phyloP scores from a whole-genome alignment of 805 yeast genomes.

The Kodamaea restingae region DNA sequence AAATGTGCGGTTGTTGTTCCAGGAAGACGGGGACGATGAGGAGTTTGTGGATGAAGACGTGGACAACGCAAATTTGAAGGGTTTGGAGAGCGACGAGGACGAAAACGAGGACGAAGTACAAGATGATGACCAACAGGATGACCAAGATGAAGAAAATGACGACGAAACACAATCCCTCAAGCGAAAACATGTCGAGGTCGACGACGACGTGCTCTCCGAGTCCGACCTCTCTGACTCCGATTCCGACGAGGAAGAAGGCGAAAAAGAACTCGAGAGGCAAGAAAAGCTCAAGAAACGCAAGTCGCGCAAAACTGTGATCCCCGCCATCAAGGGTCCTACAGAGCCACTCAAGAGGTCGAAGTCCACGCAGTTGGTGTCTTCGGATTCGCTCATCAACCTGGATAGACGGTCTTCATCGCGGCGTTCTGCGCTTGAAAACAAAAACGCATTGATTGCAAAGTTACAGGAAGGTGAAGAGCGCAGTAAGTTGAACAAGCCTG shows the following conservation, averaged over 20 bases:
- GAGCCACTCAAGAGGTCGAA: conserved; percentile 25
- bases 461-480: conserved; percentile 65
- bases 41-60: conserved; percentile 22
- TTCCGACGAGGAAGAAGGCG: conserved; percentile 67
- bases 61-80: conserved; percentile 13
- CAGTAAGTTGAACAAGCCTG: conserved; percentile 44
- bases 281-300: conserved; percentile 34
- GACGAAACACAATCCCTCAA: conserved; percentile 7
- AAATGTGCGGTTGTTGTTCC: conserved; percentile 65
- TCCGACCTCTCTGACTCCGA: conserved; percentile 50
- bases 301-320: conserved; percentile 19
- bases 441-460: conserved; percentile 69
- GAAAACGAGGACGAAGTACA: conserved; percentile 48
- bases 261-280: conserved; percentile 51
- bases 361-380: conserved; percentile 19
- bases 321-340: conserved; percentile 13
- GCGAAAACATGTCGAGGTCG: conserved; percentile 14
- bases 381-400: conserved; percentile 49
- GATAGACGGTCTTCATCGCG: conserved; percentile 74
- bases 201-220: conserved; percentile 52
- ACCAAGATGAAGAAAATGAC: conserved; percentile 15
- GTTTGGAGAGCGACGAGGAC: conserved; percentile 13
- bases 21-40: conserved; percentile 42
- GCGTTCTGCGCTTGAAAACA: conserved; percentile 70
- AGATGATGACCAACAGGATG: conserved; percentile 18